A percentile compares a stretch with the other conserved stretches of the same genome.
These are phyloP conservation scores for Colletotrichum lupini DNA, from an alignment of 2,329 filamentous ascomycete genomes.

Conservation along the genomic window DNA sequence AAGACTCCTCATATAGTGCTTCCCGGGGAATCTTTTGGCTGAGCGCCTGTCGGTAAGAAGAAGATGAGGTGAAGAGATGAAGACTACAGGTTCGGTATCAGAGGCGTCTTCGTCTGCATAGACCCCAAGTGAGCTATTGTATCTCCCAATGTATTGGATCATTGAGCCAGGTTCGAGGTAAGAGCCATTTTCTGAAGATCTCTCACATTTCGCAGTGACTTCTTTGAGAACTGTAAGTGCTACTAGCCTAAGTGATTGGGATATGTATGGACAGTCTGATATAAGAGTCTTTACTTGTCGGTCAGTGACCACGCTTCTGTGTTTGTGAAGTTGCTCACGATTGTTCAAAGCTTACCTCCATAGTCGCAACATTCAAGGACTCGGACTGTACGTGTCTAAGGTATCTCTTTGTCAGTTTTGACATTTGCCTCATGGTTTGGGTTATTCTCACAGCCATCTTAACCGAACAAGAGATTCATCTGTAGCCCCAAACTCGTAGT, in stretches of 20 bases:
- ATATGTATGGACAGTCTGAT: constrained; percentile 1
- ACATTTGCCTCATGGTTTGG: neutral
- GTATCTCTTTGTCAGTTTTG: neutral
- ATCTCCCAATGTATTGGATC: constrained; percentile 13
- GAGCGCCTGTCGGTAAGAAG: neutral
- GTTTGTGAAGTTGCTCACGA: constrained; percentile 1
- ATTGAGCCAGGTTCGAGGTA: constrained; percentile 9
- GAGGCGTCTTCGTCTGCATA: constrained; percentile 2
- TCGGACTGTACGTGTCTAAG: neutral
- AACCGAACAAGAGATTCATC: neutral
- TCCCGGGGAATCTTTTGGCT: neutral
- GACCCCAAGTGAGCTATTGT: neutral
- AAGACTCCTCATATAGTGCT: constrained; percentile 1
- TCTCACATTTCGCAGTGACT: neutral
- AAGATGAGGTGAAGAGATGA: neutral
- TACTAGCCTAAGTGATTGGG: neutral
- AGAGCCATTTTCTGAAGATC: neutral
- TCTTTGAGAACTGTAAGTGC: constrained; percentile 6
- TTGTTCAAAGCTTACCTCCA: neutral
- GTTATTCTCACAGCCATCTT: neutral
- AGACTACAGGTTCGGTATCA: constrained; percentile 11
- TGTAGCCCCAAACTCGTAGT: neutral
- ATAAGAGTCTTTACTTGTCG: neutral
- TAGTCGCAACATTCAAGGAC: neutral
- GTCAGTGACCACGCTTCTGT: neutral